Evolutionary conservation across 1,284 basidiomycete genomes (phyloP).

Genomic region (Ganoderma multipileum): DNA sequence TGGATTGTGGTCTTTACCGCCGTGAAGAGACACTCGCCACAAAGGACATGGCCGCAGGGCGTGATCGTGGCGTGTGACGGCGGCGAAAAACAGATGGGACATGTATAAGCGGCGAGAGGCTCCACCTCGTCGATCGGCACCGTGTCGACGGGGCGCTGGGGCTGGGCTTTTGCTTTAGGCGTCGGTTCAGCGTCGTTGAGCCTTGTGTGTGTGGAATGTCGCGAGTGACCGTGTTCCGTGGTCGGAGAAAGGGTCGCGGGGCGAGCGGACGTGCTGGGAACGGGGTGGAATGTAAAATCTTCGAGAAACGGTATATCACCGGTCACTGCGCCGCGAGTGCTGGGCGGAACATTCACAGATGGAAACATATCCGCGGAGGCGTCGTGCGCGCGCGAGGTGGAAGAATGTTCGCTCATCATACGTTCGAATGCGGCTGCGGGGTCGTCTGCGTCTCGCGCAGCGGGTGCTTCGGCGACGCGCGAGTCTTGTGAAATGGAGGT

Average conservation of each 20-base stretch:
- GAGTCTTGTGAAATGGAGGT: background rate
- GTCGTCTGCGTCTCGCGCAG: slow-evolving; percentile 5
- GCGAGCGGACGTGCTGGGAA: background rate
- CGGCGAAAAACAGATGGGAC: slow-evolving; percentile 80
- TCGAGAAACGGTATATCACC: background rate
- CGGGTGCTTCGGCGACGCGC: slow-evolving; percentile 2
- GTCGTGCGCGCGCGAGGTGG: background rate
- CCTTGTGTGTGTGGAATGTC: background rate
- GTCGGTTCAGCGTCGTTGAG: background rate
- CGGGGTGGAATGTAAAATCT: background rate
- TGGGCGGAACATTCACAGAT: background rate
- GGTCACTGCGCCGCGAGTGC: background rate
- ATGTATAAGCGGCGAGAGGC: slow-evolving; percentile 68
- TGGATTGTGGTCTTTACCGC: slow-evolving; percentile 69
- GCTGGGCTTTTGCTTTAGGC: slow-evolving; percentile 1
- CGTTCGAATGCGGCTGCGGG: slow-evolving; percentile 10
- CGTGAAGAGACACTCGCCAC: slow-evolving; percentile 77
- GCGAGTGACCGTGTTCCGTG: background rate
- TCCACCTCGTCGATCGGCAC: slow-evolving; percentile 42
- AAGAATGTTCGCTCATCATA: slow-evolving; percentile 12
- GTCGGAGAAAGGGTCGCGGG: background rate
- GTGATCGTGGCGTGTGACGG: slow-evolving; percentile 78
- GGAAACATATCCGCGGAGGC: background rate
- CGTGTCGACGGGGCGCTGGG: slow-evolving; percentile 1
- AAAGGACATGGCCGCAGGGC: slow-evolving; percentile 80